A percentile compares a stretch with the other conserved stretches of the same genome.
Conservation (phyloP, 1,284 basidiomycete species). For the Wolfiporia cocos region DNA sequence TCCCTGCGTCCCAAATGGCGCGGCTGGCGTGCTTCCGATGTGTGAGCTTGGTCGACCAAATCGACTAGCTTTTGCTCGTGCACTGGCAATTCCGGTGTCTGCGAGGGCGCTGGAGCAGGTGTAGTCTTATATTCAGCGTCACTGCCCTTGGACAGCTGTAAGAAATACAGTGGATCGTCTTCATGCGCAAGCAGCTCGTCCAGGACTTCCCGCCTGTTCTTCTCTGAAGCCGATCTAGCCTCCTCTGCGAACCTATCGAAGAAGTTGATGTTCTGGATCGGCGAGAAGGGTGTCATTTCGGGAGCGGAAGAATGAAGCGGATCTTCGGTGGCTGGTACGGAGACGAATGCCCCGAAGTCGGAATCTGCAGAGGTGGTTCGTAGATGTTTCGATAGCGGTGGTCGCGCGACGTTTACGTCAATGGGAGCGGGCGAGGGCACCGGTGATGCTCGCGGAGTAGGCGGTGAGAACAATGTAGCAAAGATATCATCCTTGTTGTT, state of each 20-base stretch:
- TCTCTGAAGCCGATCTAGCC: slow-evolving; percentile 46
- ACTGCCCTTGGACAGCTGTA: slow-evolving; percentile 13
- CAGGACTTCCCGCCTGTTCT: slow-evolving; percentile 44
- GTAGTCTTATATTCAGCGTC: slow-evolving; percentile 6
- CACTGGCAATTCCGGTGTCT: neutral
- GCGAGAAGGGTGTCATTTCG: slow-evolving; percentile 14
- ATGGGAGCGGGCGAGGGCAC: slow-evolving; percentile 8
- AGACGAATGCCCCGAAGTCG: slow-evolving; percentile 67
- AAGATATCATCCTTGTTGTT: slow-evolving; percentile 35
- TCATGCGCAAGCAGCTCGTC: slow-evolving; percentile 60
- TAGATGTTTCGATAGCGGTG: slow-evolving; percentile 15
- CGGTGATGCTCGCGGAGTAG: slow-evolving; percentile 36
- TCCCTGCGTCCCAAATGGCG: slow-evolving; percentile 2
- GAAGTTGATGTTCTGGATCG: slow-evolving; percentile 34
- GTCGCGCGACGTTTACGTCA: slow-evolving; percentile 1
- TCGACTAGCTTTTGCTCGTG: slow-evolving; percentile 4
- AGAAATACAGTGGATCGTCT: slow-evolving; percentile 62
- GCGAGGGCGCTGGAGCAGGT: slow-evolving; percentile 12
- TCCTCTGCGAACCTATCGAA: slow-evolving; percentile 53
- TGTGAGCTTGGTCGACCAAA: neutral
- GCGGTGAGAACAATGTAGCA: slow-evolving; percentile 37
- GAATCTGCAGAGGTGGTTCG: slow-evolving; percentile 30
- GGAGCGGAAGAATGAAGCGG: slow-evolving; percentile 34
- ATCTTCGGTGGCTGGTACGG: slow-evolving; percentile 52
- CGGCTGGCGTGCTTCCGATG: slow-evolving; percentile 1